Conservation (phyloP, 192 early-diverging fungal genomes). For the Mortierella antarctica region DNA sequence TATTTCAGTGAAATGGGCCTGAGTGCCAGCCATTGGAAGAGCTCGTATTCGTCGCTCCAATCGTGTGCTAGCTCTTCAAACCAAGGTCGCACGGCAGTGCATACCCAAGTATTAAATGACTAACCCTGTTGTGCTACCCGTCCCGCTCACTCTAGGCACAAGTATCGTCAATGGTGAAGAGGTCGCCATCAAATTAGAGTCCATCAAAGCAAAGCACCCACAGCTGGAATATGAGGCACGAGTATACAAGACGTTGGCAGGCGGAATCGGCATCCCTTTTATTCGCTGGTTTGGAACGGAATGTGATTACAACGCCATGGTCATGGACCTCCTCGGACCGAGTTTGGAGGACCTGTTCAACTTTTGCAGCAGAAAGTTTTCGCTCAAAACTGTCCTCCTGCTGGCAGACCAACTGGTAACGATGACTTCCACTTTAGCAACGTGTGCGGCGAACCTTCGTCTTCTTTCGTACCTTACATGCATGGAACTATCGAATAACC, state of each 20-base stretch:
- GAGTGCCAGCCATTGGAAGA: neutral
- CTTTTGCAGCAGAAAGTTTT: conserved; percentile 89
- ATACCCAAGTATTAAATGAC: neutral
- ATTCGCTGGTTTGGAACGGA: conserved; percentile 87
- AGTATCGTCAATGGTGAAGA: conserved; percentile 83
- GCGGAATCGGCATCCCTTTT: conserved; percentile 92
- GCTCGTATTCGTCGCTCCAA: neutral
- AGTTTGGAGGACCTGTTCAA: conserved; percentile 92
- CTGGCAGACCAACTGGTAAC: conserved; percentile 87
- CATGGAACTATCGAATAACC: neutral
- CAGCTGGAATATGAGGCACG: conserved; percentile 97
- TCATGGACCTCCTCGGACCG: conserved; percentile 93
- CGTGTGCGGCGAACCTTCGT: too few relatives aligned
- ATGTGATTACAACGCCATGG: conserved; percentile 86
- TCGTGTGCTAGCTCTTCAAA: neutral
- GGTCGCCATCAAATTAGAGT: conserved; percentile 98
- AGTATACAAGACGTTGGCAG: conserved; percentile 94
- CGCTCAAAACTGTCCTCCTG: conserved; percentile 87
- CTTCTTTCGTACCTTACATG: conserved; percentile 3
- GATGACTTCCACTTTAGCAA: too few relatives aligned
- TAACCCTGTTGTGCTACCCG: neutral
- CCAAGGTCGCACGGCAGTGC: neutral
- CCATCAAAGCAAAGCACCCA: conserved; percentile 93
- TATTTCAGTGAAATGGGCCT: neutral
- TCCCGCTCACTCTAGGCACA: conserved; percentile 32